Conservation (phyloP, 371 early-diverging fungal species). For the Mortierella sp. region DNA sequence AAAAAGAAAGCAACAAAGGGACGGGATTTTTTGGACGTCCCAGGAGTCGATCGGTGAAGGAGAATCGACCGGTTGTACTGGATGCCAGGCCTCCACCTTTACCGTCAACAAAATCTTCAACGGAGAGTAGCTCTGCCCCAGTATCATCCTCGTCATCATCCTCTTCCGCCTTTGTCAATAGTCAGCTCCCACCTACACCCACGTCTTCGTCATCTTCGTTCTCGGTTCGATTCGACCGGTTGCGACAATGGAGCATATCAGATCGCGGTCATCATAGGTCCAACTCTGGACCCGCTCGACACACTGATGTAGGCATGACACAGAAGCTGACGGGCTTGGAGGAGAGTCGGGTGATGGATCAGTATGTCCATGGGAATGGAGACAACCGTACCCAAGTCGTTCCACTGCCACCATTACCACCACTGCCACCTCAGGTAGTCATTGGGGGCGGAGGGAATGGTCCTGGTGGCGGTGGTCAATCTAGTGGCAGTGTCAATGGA, state of each 20-base stretch:
- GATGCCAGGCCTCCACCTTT: not conserved
- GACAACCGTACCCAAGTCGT: not conserved
- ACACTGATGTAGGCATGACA: slow-evolving; percentile 13
- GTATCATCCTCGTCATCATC: too few relatives aligned
- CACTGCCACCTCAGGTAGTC: slow-evolving; percentile 11
- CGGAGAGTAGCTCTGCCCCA: too few relatives aligned
- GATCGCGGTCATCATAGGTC: slow-evolving; percentile 30
- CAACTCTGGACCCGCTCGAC: slow-evolving; percentile 41
- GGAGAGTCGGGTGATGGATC: slow-evolving; percentile 14
- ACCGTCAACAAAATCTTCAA: not conserved
- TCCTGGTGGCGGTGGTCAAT: too few relatives aligned
- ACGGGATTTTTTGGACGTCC: slow-evolving; percentile 30
- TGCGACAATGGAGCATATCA: slow-evolving; percentile 19
- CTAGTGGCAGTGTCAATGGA: too few relatives aligned
- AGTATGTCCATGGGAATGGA: slow-evolving; percentile 1
- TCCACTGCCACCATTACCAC: slow-evolving; percentile 15
- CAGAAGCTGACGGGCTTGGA: slow-evolving; percentile 19
- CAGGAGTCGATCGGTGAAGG: slow-evolving; percentile 39
- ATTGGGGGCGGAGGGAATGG: not conserved
- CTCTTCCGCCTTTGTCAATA: not conserved
- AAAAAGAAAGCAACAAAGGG: slow-evolving; percentile 5
- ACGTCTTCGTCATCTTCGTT: not conserved
- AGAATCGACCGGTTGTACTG: slow-evolving; percentile 4
- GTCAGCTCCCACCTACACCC: not conserved
- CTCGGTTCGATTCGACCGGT: slow-evolving; percentile 9